Conservation (phyloP, 768 basidiomycete genomes). For the Harrya chromipes region DNA sequence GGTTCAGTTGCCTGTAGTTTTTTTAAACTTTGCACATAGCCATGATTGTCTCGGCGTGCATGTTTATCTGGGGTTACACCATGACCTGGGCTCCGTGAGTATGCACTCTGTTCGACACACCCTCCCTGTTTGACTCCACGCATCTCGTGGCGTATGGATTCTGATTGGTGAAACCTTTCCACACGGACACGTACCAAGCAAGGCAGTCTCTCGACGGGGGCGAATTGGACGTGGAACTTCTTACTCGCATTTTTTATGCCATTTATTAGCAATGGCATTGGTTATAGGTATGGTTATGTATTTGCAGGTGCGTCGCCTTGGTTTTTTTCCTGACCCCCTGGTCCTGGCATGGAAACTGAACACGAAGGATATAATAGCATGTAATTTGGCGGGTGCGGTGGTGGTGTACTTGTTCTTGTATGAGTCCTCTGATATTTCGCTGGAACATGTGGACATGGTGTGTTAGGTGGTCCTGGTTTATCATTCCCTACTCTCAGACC, state of each 20-base stretch:
- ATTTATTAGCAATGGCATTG: slow-evolving; percentile 56
- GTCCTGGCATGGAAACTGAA: too few relatives aligned
- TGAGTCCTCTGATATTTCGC: slow-evolving; percentile 62
- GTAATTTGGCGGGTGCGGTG: slow-evolving; percentile 56
- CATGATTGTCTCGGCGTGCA: slow-evolving; percentile 64
- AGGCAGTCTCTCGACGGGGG: slow-evolving; percentile 59
- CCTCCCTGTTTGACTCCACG: not conserved
- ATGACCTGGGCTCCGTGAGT: slow-evolving; percentile 63
- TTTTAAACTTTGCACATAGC: slow-evolving; percentile 29
- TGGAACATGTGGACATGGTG: slow-evolving; percentile 62
- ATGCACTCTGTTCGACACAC: not conserved
- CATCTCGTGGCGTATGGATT: slow-evolving; percentile 62
- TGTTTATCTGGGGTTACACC: slow-evolving; percentile 72
- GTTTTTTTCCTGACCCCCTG: not conserved
- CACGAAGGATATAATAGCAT: slow-evolving; percentile 31
- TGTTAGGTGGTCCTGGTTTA: slow-evolving; percentile 14
- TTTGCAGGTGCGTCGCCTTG: slow-evolving; percentile 52
- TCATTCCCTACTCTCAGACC: too few relatives aligned
- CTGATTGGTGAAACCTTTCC: slow-evolving; percentile 74
- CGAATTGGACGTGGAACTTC: slow-evolving; percentile 73
- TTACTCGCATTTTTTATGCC: slow-evolving; percentile 78
- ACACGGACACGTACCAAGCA: slow-evolving; percentile 71
- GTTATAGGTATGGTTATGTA: slow-evolving; percentile 65
- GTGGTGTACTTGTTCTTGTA: slow-evolving; percentile 75
- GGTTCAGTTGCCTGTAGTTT: not conserved